phyloP scores from a whole-genome alignment of 108 stramenopile species.

The Parietichytrium sp. region DNA sequence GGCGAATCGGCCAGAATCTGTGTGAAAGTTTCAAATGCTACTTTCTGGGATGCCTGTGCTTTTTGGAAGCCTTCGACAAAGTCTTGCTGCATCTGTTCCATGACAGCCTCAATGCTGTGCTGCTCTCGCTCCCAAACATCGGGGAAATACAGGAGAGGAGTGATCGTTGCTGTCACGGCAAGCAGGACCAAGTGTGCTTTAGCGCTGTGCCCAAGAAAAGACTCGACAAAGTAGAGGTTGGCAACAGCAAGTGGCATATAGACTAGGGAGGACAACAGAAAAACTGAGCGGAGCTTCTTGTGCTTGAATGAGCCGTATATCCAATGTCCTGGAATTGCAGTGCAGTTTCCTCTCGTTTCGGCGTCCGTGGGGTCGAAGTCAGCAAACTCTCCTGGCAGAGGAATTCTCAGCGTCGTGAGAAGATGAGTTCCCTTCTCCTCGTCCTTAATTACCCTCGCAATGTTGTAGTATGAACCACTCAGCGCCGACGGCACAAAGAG shows the following conservation, averaged over 20 bases:
- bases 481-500: not conserved
- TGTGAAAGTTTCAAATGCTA: no score
- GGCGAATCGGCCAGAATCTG: no score
- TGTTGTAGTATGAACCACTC: not conserved
- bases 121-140: not conserved
- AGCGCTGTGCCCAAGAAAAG: not conserved
- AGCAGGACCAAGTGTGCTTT: not conserved
- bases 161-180: not conserved
- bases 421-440: not conserved
- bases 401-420: not conserved
- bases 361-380: not conserved
- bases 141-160: not conserved
- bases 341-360: not conserved
- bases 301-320: constrained; percentile 14
- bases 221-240: no score
- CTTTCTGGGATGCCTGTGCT: no score
- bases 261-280: not conserved
- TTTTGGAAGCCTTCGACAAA: no score
- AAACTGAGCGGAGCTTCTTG: constrained; percentile 13
- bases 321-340: not conserved
- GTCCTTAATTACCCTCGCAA: not conserved
- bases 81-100: no score
- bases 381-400: not conserved
- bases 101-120: no score
- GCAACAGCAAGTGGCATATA: not conserved